Evolutionary conservation across 768 basidiomycete species (phyloP), one percentile per base, ranked within the genome.

Genomic region (Collybia sp.): DNA sequence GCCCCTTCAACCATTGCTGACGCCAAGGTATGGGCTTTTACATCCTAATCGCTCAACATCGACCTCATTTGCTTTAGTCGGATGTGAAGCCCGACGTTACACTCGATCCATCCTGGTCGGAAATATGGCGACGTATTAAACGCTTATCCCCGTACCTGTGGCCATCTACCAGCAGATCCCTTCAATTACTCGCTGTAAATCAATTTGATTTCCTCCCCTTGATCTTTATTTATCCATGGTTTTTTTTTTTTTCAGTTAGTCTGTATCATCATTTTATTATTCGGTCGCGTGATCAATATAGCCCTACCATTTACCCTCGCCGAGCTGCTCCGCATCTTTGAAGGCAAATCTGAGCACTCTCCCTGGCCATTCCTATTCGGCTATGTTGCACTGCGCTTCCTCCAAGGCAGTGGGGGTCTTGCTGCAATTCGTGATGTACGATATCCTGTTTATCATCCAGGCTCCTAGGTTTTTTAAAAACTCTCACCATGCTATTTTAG

Each of bases 141-240:
- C 78, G 77, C 40, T 71, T 95, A 35, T 63, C 75, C 12, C 93
- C 92, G 1, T 87, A 88, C 65, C 78, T 95, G 8, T 95, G 92
- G 91, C 93, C 93, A 5, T 73, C 74, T 30, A 85, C 81, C 51
- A 77, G 70, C 50, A 58, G 60, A 30, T 73, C 72, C 47, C 72
- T 95, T 3, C 91, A 93, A 62, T 57, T 84, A 35, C 65, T 88
- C 45, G 87, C 85, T 5, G 77, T 85, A 58, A 54, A 76, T 70
- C 6, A 30, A 33, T 47, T 48, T 16, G 32, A 40, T 45, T 50
- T 19, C 49, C 50, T 18, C 12, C 44, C 8, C 9, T 15, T 3
- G 35, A 37, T 3, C 3, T 15, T 43, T 18, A 12, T 30, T 12
- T 31, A 25, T 18, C 25, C 30, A 43, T 32, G 11, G 48, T 38